Evolutionary conservation across 2,329 filamentous ascomycete species (phyloP).

Genomic region (Simplicillium aogashimaense): DNA sequence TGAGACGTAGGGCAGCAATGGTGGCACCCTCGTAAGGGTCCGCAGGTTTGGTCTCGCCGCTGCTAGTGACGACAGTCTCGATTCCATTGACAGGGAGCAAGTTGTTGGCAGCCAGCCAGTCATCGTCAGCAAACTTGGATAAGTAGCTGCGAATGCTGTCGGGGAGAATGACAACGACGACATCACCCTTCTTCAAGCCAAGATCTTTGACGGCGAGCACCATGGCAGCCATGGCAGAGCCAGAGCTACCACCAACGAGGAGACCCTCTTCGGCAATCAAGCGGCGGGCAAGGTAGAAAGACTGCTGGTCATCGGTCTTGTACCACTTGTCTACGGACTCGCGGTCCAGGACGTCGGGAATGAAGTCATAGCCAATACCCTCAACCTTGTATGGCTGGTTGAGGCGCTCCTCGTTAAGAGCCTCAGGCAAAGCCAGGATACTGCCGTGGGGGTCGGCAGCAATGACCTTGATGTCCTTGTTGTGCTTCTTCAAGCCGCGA

Average conservation of each 20-base stretch:
- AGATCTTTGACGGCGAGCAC: constrained; percentile 68
- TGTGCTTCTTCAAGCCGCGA: constrained; percentile 79
- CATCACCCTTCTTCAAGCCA: constrained; percentile 70
- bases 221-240: constrained; percentile 79
- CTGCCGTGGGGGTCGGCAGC: constrained; percentile 90
- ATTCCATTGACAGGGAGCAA: constrained; percentile 57
- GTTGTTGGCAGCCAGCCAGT: constrained; percentile 96
- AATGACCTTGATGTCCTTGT: constrained; percentile 73
- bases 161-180: constrained; percentile 82
- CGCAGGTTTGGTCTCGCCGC: constrained; percentile 26
- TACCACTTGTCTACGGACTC: constrained; percentile 85
- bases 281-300: constrained; percentile 80
- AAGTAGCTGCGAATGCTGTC: constrained; percentile 97
- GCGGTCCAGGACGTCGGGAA: constrained; percentile 85
- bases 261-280: constrained; percentile 92
- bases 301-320: constrained; percentile 90
- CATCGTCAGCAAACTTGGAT: constrained; percentile 96
- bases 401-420: constrained; percentile 67
- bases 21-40: constrained; percentile 73
- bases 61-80: constrained; percentile 29
- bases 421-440: constrained; percentile 73
- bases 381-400: constrained; percentile 95
- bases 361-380: constrained; percentile 97
- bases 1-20: constrained; percentile 74
- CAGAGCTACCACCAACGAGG: constrained; percentile 85